Percentiles rank a stretch among this genome's conserved stretches.
These are phyloP conservation scores for Ophiognomonia clavigignenti-juglandacearum DNA, from an alignment of 2,329 filamentous ascomycete species.

Conservation along the genomic window DNA sequence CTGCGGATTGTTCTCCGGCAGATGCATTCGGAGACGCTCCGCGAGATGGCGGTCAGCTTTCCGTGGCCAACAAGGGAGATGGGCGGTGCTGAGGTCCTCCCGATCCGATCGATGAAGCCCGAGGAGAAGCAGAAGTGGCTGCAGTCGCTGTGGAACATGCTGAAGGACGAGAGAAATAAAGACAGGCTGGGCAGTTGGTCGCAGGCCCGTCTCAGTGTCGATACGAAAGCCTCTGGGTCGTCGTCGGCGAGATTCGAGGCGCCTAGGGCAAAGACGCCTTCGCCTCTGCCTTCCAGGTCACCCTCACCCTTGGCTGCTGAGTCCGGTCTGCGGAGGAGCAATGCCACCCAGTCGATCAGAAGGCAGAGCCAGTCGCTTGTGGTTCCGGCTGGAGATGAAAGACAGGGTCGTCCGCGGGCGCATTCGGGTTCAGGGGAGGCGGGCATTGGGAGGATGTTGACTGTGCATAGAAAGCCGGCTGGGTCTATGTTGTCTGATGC, in stretches of 20 bases:
- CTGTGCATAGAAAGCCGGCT: not conserved
- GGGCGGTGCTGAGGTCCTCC: constrained; percentile 29
- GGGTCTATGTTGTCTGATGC: not conserved
- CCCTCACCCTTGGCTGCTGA: not conserved
- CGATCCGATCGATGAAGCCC: constrained; percentile 29
- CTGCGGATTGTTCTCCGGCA: constrained; percentile 29
- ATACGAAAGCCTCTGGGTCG: not conserved
- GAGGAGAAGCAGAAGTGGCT: constrained; percentile 31
- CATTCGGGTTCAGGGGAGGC: not conserved
- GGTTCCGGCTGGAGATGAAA: not conserved
- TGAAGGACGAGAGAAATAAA: constrained; percentile 19
- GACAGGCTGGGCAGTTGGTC: not conserved
- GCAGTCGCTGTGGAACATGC: constrained; percentile 25
- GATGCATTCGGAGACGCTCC: constrained; percentile 25
- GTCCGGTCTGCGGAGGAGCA: not conserved
- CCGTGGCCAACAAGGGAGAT: constrained; percentile 32
- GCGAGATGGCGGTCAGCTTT: constrained; percentile 32
- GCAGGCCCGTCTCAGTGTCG: too few relatives aligned
- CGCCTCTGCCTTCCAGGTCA: not conserved
- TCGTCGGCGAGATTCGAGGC: not conserved
- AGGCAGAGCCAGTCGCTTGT: not conserved
- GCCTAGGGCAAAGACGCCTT: not conserved
- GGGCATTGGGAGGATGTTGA: not conserved
- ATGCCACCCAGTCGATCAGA: not conserved
- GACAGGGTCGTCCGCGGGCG: not conserved